Evolutionary conservation across 306 rosid species (phyloP), one percentile per base, ranked within the genome.

Genomic region (Cucumis cinereus): DNA sequence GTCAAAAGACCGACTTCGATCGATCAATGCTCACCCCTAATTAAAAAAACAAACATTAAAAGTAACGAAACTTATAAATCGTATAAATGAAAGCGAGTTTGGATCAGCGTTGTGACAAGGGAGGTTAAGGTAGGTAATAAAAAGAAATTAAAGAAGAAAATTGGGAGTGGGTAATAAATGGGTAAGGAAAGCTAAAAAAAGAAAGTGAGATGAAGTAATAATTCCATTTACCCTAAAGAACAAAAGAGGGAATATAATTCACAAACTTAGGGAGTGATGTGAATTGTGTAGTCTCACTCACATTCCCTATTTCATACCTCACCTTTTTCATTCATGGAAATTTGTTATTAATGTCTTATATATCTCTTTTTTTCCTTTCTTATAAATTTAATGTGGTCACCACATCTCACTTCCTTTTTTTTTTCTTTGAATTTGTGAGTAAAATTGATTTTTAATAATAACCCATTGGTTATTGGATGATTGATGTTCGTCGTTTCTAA

Each of bases 141-240:
- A n/a, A n/a, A n/a, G n/a, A n/a, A n/a, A 55, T 5, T 36, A 22
- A 26, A 67, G 5, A 17, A 10, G 2, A 43, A 43, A 58, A 36
- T 1, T 3, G 14, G 14, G 40, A 40, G 23, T 38, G 36, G 28
- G 55, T 12, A 61, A 49, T 14, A 73, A 57, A 56, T 38, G 12
- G 55, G 35, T 30, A 11, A 60, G 16, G n/a, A 73, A 75, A 57
- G 50, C 63, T 53, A 73, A 73, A 73, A 45, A 50, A 50, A 58
- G 59, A 15, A 50, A 8, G 59, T 16, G 77, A 73, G 61, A 23
- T 47, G 59, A 73, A 73, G 62, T 73, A 49, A 73, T 73, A 53
- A 73, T 73, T 73, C n/a, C 20, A 53, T 73, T 73, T 73, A 53
- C 49, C 49, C 30, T 15, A 73, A 73, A n/a, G 12, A 33, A 73